Percentiles rank a stretch among this genome's conserved stretches.
Evolutionary conservation across 192 early-diverging fungal species (phyloP).

Genomic region (Chytriomyces sp.): DNA sequence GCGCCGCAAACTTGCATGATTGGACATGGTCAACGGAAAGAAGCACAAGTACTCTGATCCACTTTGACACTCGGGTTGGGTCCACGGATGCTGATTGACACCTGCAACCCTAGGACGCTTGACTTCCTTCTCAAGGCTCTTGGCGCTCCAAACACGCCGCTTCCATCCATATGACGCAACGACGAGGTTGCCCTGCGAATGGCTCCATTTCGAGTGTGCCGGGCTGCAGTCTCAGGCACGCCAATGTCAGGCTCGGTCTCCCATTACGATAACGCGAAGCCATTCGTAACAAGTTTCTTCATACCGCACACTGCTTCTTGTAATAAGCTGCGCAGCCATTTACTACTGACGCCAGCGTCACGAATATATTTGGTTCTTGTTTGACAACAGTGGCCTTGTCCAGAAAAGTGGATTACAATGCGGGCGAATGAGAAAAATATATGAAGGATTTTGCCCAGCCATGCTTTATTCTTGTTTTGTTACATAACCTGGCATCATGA

Average conservation of each 20-base stretch:
- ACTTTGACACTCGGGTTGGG: not conserved
- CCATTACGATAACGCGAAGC: not conserved
- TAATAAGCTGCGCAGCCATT: no score
- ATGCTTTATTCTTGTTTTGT: no score
- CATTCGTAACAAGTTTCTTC: no score
- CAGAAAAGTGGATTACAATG: not conserved
- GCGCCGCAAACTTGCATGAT: no score
- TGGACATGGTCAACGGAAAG: slow-evolving; percentile 16
- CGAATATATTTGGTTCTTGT: slow-evolving; percentile 18
- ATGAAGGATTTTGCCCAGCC: no score
- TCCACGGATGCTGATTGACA: no score
- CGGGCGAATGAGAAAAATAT: not conserved
- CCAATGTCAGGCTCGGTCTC: not conserved
- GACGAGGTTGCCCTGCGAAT: not conserved
- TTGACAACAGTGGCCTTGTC: not conserved
- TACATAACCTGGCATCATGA: no score
- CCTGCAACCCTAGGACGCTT: not conserved
- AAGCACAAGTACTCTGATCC: not conserved
- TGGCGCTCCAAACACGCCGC: not conserved
- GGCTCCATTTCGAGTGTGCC: not conserved
- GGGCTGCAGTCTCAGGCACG: not conserved
- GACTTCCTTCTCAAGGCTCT: not conserved
- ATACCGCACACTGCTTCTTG: no score
- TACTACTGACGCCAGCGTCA: slow-evolving; percentile 12
- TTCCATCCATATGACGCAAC: not conserved